Conservation (phyloP, 2,329 filamentous ascomycete species). For the Penicillium sumatraense region DNA sequence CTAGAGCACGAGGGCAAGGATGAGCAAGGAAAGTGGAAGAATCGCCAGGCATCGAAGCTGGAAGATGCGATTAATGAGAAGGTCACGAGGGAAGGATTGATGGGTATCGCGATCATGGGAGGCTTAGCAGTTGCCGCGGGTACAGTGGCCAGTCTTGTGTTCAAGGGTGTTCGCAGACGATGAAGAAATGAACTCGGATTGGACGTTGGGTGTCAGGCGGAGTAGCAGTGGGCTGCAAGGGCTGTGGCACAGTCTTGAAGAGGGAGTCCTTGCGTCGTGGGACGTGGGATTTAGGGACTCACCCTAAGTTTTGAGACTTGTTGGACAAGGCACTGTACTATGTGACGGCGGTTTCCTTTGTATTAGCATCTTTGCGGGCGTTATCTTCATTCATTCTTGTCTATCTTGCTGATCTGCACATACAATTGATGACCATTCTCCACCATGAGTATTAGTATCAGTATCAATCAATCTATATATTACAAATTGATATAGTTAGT, state of each 20-base stretch:
- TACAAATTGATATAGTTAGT: too few relatives aligned
- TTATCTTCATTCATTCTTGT: constrained; percentile 10
- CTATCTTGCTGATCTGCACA: too few relatives aligned
- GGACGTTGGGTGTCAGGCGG: background rate
- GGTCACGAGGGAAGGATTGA: constrained; percentile 89
- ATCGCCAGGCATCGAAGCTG: background rate
- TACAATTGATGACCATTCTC: too few relatives aligned
- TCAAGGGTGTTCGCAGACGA: constrained; percentile 73
- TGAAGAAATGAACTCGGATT: constrained; percentile 32
- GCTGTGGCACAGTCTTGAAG: constrained; percentile 18
- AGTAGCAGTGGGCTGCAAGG: constrained; percentile 19
- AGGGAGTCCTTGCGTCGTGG: constrained; percentile 17
- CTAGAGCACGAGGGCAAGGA: constrained; percentile 72
- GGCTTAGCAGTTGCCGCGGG: constrained; percentile 91
- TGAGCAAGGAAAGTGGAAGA: constrained; percentile 1
- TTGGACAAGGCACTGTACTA: too few relatives aligned
- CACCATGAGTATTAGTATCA: too few relatives aligned
- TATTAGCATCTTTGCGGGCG: constrained; percentile 22
- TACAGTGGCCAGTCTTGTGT: constrained; percentile 84
- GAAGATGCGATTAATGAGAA: constrained; percentile 78
- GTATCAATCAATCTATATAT: too few relatives aligned
- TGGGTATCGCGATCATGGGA: constrained; percentile 93
- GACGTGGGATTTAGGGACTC: background rate
- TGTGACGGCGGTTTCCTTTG: constrained; percentile 13
- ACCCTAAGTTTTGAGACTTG: too few relatives aligned